Evolutionary conservation across 345 rosid genomes (phyloP), one percentile per base, ranked within the genome.

Genomic region (Lepidium sativum): DNA sequence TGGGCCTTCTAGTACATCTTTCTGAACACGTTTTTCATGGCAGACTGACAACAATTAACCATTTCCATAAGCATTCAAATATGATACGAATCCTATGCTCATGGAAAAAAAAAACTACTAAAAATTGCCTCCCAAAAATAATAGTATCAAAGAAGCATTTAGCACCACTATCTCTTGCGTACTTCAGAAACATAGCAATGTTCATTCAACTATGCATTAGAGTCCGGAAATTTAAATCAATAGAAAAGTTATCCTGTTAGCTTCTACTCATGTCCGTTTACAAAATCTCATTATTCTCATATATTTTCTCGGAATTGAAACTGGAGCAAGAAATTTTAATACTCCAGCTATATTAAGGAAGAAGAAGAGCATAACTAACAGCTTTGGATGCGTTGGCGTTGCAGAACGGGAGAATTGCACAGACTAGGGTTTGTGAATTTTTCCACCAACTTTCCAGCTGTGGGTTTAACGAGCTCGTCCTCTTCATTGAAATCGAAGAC

Each of bases 401-500:
- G 81, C 54, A 78, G 34, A 75, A 34, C 52, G 50, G 77, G 47
- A 66, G 81, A 40, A 72, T 71, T 69, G 50, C 72, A 81, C 29
- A 40, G 47, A 62, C 74, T 82, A 87, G 97, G 91, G 88, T 74
- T 82, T 78, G 80, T 51, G 40, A 77, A 79, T 70, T 87, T 87
- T 70, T 47, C 67, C 45, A 71, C 40, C 35, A 74, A 51, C 66
- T 87, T 80, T 18, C 75, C 79, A 37, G 83, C 72, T 27, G 73
- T 64, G 7, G 65, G 48, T 63, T 89, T 94, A 23, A 82, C 39
- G 52, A 78, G 66, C 82, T 84, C 88, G 60, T 87, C 96, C 47
- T 83, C 96, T 69, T 84, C 87, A 6, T 76, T 82, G 86, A 84
- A 87, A 52, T 86, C 94, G 74, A 79, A 85, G 14, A 82, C 86